Conservation (phyloP, 2,329 filamentous ascomycete species). For the Fusarium foetens region DNA sequence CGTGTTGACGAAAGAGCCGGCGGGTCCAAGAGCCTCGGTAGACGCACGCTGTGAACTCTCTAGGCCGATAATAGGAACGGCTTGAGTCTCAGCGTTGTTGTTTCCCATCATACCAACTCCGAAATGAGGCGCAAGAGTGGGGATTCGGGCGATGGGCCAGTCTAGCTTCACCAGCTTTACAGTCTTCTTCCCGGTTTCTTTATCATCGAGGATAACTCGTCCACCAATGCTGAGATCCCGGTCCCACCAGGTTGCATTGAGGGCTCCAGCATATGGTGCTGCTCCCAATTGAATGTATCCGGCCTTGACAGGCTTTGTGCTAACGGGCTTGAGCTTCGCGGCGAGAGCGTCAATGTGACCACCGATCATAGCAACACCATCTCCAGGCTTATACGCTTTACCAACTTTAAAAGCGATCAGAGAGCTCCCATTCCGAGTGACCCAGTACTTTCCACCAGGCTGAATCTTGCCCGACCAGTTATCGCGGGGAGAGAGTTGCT, state of each 20-base stretch:
- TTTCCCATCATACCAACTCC: conserved; percentile 75
- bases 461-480: conserved; percentile 78
- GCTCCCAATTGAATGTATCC: conserved; percentile 92
- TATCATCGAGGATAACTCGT: conserved; percentile 83
- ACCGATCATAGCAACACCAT: conserved; percentile 87
- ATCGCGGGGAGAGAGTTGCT: conserved; percentile 80
- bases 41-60: conserved; percentile 68
- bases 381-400: conserved; percentile 81
- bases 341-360: conserved; percentile 95
- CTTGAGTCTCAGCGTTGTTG: conserved; percentile 89
- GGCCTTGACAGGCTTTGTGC: conserved; percentile 82
- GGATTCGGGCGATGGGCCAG: conserved; percentile 93
- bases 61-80: conserved; percentile 92
- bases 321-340: conserved; percentile 89
- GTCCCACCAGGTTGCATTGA: conserved; percentile 97
- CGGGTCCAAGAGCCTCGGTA: conserved; percentile 63
- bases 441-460: conserved; percentile 88
- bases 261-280: conserved; percentile 87
- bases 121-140: conserved; percentile 94
- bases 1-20: conserved; percentile 79
- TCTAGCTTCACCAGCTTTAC: conserved; percentile 88
- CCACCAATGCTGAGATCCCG: conserved; percentile 92
- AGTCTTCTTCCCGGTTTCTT: conserved; percentile 76
- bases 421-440: conserved; percentile 85
- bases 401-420: conserved; percentile 89